phyloP scores from a whole-genome alignment of 371 early-diverging fungal species.

The Rhizopus microsporus region DNA sequence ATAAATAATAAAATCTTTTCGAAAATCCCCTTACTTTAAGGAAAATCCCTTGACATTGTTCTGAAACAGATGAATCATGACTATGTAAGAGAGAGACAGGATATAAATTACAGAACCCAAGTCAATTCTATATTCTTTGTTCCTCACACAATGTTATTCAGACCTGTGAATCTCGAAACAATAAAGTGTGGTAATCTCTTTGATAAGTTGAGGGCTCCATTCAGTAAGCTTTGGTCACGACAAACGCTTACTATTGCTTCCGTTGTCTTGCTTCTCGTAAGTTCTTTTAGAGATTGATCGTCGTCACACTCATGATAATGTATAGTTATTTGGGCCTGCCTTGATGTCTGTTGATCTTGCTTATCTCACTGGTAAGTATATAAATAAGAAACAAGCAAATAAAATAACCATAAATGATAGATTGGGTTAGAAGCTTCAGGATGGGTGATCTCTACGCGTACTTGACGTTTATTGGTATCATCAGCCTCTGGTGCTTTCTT shows the following conservation, averaged over 20 bases:
- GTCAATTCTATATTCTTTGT: no score
- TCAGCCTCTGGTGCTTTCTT: constrained; percentile 25
- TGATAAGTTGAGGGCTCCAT: neutral
- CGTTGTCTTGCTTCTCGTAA: neutral
- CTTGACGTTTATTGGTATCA: constrained; percentile 21
- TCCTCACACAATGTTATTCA: no score
- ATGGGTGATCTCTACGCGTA: constrained; percentile 26
- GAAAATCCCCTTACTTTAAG: neutral
- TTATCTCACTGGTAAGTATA: constrained; percentile 13
- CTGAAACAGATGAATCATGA: neutral
- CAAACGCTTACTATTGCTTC: neutral
- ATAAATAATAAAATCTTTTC: neutral
- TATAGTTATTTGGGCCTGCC: constrained; percentile 17
- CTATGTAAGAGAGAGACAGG: no score
- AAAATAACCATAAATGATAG: constrained; percentile 2
- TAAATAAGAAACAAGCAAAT: neutral
- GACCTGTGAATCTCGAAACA: no score
- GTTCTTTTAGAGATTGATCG: no score
- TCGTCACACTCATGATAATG: neutral
- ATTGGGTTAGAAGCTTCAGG: constrained; percentile 15
- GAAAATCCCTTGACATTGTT: constrained; percentile 5
- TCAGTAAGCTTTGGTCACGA: constrained; percentile 1
- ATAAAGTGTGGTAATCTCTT: no score
- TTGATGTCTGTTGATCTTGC: constrained; percentile 18
- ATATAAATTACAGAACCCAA: no score